phyloP scores from a whole-genome alignment of 140 eudicot genomes.

The Artemisia princeps region DNA sequence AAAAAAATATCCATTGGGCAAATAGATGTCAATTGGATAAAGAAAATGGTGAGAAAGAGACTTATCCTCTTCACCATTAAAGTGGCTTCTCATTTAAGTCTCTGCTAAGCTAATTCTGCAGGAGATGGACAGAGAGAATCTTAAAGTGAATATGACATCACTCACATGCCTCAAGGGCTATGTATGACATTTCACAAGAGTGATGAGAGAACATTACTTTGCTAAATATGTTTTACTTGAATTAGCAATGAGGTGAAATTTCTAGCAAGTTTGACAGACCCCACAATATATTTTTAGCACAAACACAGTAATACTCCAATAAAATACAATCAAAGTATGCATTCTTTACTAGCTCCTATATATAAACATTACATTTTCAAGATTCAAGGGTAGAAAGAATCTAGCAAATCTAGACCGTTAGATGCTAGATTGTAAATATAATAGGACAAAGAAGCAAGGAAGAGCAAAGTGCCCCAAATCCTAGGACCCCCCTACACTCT shows the following conservation, averaged over 20 bases:
- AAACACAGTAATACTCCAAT: constrained; percentile 19
- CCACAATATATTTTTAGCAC: constrained; percentile 18
- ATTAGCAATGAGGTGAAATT: constrained; percentile 18
- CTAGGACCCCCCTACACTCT: constrained; percentile 34
- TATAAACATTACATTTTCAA: not conserved
- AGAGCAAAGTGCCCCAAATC: constrained; percentile 35
- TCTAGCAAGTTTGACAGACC: constrained; percentile 8
- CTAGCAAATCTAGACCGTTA: constrained; percentile 26
- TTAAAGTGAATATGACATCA: constrained; percentile 37
- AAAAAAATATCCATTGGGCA: constrained; percentile 26
- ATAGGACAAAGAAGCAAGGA: constrained; percentile 25
- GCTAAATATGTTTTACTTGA: constrained; percentile 29
- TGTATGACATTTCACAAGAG: constrained; percentile 24
- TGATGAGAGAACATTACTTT: constrained; percentile 27
- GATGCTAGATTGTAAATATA: constrained; percentile 27
- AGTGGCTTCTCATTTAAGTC: constrained; percentile 34
- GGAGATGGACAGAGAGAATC: constrained; percentile 29
- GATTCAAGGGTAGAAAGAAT: constrained; percentile 16
- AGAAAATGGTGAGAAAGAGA: constrained; percentile 26
- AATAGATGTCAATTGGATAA: constrained; percentile 30
- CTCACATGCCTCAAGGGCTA: constrained; percentile 29
- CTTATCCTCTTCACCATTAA: constrained; percentile 36
- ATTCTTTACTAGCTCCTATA: constrained; percentile 17
- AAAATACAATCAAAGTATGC: not conserved
- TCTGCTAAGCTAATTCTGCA: constrained; percentile 36